Conservation (phyloP, 129 eudicot species). For the Pittosporum tobira region DNA sequence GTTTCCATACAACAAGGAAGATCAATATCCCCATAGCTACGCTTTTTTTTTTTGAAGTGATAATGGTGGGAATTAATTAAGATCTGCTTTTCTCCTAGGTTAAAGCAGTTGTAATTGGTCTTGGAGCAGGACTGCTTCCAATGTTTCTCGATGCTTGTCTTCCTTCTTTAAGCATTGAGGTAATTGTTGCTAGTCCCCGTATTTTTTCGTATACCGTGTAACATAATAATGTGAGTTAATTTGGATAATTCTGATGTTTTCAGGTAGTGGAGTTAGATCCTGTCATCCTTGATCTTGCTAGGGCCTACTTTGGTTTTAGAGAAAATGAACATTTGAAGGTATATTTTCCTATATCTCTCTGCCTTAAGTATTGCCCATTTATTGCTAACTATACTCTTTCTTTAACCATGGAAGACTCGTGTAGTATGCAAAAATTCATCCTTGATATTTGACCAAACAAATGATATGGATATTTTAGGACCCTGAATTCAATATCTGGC, state of each 20-base stretch:
- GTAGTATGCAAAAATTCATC: too few relatives aligned
- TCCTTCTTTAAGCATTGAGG: conserved; percentile 60
- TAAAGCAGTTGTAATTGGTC: conserved; percentile 74
- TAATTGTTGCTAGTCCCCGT: conserved; percentile 18
- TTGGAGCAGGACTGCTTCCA: conserved; percentile 96
- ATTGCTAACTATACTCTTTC: not conserved
- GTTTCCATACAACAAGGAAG: conserved; percentile 5
- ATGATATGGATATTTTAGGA: too few relatives aligned
- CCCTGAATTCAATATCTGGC: too few relatives aligned
- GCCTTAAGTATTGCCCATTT: not conserved
- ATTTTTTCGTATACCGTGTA: not conserved
- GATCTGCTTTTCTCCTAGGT: conserved; percentile 35
- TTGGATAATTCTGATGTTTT: conserved; percentile 7
- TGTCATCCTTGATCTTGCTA: conserved; percentile 58
- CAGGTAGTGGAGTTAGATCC: conserved; percentile 87
- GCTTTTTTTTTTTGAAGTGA: not conserved
- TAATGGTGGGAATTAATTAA: not conserved
- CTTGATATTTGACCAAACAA: too few relatives aligned
- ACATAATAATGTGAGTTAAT: conserved; percentile 11
- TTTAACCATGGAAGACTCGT: too few relatives aligned
- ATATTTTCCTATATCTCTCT: conserved; percentile 6
- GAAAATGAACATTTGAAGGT: conserved; percentile 82
- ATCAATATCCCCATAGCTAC: not conserved
- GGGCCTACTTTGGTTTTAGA: conserved; percentile 52
- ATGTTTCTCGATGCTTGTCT: conserved; percentile 71